These are phyloP conservation scores for Rhodotorula taiwanensis DNA, from an alignment of 768 basidiomycete genomes.

Conservation along the genomic window DNA sequence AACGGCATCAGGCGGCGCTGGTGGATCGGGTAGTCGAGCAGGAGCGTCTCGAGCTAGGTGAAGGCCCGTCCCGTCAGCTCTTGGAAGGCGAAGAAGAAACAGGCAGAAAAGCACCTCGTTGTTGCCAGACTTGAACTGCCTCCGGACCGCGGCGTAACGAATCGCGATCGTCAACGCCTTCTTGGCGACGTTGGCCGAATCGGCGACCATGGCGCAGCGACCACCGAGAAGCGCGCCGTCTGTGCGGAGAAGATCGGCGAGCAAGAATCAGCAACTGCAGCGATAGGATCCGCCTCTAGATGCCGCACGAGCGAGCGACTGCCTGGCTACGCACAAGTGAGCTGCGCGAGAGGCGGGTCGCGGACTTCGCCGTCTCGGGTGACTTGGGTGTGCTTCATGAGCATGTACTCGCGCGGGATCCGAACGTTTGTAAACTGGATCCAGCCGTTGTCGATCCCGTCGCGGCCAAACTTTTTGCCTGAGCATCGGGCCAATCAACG, in stretches of 20 bases:
- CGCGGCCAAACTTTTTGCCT: slow-evolving; percentile 48
- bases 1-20: slow-evolving; percentile 44
- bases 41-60: slow-evolving; percentile 45
- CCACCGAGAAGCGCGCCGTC: slow-evolving; percentile 49
- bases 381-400: slow-evolving; percentile 51
- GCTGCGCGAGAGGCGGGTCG: slow-evolving; percentile 48
- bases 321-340: slow-evolving; percentile 44
- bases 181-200: slow-evolving; percentile 46
- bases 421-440: slow-evolving; percentile 48
- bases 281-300: no score
- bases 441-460: slow-evolving; percentile 47
- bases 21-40: slow-evolving; percentile 49
- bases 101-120: slow-evolving; percentile 40
- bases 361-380: slow-evolving; percentile 46
- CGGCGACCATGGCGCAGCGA: slow-evolving; percentile 37
- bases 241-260: no score
- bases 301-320: no score
- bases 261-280: no score
- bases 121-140: slow-evolving; percentile 48
- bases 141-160: slow-evolving; percentile 48
- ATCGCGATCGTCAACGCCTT: slow-evolving; percentile 50
- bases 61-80: neutral
- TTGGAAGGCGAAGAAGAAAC: neutral
- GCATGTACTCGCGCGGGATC: slow-evolving; percentile 48
- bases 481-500: neutral